Conservation (phyloP, 257 asterid species). For the Solanum phureja region DNA sequence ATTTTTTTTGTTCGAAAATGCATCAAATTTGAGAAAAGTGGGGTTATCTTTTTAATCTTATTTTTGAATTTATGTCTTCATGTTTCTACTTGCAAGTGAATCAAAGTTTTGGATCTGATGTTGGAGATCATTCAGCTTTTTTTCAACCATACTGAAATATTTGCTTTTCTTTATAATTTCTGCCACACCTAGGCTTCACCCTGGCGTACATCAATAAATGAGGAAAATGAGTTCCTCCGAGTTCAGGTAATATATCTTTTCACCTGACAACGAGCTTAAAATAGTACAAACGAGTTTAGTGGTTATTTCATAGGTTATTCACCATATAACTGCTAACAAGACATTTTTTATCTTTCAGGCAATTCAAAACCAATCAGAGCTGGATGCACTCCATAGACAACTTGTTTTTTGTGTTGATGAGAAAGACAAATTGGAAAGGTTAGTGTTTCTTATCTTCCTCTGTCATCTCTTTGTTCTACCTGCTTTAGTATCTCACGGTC, state of each 20-base stretch:
- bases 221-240: constrained; percentile 91
- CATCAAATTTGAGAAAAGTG: background rate
- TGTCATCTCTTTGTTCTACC: background rate
- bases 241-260: constrained; percentile 52
- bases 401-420: constrained; percentile 52
- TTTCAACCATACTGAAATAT: background rate
- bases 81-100: background rate
- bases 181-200: constrained; percentile 57
- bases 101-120: background rate
- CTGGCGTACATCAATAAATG: constrained; percentile 69
- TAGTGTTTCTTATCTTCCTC: background rate
- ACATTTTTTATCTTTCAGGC: constrained; percentile 34
- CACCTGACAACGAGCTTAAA: background rate
- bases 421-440: constrained; percentile 76
- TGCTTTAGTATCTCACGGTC: background rate
- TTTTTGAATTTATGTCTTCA: background rate
- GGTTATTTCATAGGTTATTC: background rate
- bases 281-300: background rate
- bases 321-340: background rate
- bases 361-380: constrained; percentile 89
- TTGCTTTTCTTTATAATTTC: background rate
- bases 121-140: background rate
- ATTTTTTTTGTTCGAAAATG: background rate
- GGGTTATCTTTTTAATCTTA: background rate
- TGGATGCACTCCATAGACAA: constrained; percentile 62